Conservation (phyloP, 352 stramenopile genomes). For the Globisporangium orthogonon region DNA sequence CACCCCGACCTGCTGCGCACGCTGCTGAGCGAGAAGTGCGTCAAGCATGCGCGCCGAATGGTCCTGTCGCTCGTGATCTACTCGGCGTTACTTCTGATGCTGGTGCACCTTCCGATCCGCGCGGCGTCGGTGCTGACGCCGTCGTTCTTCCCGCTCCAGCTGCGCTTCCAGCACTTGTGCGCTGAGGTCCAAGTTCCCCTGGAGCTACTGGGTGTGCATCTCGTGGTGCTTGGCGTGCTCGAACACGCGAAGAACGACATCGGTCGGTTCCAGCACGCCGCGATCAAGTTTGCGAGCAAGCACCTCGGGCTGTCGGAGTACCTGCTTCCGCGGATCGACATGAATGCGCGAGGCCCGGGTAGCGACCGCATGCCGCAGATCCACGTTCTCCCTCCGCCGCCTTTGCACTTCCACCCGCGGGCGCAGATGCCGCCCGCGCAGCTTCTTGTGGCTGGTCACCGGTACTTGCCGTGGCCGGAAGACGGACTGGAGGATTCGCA, state of each 20-base stretch:
- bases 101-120: conserved; percentile 86
- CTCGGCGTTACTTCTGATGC: conserved; percentile 70
- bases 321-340: conserved; percentile 48
- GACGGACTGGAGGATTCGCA: conserved; percentile 67
- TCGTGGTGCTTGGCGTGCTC: conserved; percentile 93
- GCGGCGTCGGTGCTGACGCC: conserved; percentile 39
- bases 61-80: conserved; percentile 91
- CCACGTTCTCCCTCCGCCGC: conserved; percentile 54
- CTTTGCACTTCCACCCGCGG: conserved; percentile 77
- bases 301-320: conserved; percentile 65
- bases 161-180: conserved; percentile 91
- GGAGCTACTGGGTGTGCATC: conserved; percentile 94
- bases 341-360: conserved; percentile 12
- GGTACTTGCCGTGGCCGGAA: conserved; percentile 82
- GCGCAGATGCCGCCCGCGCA: conserved; percentile 63
- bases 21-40: conserved; percentile 90
- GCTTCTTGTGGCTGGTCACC: conserved; percentile 56
- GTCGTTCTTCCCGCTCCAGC: conserved; percentile 60
- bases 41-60: conserved; percentile 93
- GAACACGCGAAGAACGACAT: conserved; percentile 89
- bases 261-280: conserved; percentile 64
- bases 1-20: conserved; percentile 95
- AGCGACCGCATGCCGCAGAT: conserved; percentile 24
- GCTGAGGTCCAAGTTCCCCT: conserved; percentile 93
- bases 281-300: conserved; percentile 47